A percentile compares a stretch with the other conserved stretches of the same genome.
Conservation (phyloP, 306 rosid species). For the Astragalus membranaceus region DNA sequence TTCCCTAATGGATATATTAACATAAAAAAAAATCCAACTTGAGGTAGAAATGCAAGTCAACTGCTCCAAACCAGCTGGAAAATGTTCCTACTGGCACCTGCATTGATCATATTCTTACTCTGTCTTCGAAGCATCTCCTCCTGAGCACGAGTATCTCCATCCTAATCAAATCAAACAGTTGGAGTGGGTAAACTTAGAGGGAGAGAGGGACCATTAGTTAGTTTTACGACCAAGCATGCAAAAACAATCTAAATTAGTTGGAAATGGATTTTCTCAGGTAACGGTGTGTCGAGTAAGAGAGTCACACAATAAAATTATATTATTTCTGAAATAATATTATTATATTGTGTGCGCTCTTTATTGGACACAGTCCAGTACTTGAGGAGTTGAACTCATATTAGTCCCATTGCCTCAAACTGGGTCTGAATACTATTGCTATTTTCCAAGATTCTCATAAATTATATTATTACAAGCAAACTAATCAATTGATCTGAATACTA, state of each 20-base stretch:
- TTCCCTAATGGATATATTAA: not conserved
- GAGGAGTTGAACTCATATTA: not conserved
- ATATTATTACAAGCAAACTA: not conserved
- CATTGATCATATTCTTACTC: constrained; percentile 58
- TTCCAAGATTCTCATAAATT: not conserved
- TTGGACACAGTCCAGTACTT: no score
- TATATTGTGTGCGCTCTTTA: no score
- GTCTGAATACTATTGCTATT: not conserved
- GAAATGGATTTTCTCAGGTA: no score
- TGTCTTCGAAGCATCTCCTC: constrained; percentile 69
- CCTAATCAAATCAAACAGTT: constrained; percentile 37
- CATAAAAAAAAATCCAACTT: not conserved
- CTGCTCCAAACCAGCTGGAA: constrained; percentile 80
- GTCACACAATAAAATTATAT: no score
- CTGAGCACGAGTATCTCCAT: constrained; percentile 58
- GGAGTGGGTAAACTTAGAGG: not conserved
- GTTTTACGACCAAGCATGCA: not conserved
- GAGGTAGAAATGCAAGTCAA: constrained; percentile 16
- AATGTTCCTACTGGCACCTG: constrained; percentile 76
- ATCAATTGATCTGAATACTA: no score
- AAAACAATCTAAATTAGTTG: not conserved
- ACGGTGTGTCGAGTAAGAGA: no score
- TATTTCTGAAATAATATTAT: no score
- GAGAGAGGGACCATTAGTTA: not conserved
- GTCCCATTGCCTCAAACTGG: not conserved